Evolutionary conservation across 106 monocot genomes (phyloP).

Genomic region (Agapanthus africanus): DNA sequence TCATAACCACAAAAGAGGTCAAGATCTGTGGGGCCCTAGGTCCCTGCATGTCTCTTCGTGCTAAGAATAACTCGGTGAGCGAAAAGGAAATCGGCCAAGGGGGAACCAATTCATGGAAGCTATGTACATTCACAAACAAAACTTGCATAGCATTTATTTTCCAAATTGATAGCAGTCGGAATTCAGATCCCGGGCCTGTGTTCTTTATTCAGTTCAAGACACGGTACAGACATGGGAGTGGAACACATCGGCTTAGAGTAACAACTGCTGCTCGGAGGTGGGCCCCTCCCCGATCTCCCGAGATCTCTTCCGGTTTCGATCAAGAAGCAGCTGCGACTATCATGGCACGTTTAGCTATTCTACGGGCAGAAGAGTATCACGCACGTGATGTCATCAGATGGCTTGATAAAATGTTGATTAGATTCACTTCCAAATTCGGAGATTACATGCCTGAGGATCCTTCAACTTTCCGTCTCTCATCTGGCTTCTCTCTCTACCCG

Average conservation of each 20-base stretch:
- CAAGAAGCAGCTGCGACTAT: slow-evolving; percentile 90
- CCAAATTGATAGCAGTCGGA: slow-evolving; percentile 29
- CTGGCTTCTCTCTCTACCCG: slow-evolving; percentile 76
- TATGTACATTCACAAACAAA: slow-evolving; percentile 49
- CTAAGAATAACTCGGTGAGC: slow-evolving; percentile 52
- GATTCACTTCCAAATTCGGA: slow-evolving; percentile 83
- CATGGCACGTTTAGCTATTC: slow-evolving; percentile 75
- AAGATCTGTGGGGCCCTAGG: slow-evolving; percentile 87
- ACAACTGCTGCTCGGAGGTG: slow-evolving; percentile 89
- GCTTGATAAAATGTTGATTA: slow-evolving; percentile 88
- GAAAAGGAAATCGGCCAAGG: slow-evolving; percentile 75
- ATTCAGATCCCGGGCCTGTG: slow-evolving; percentile 47
- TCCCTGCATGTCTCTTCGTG: slow-evolving; percentile 63
- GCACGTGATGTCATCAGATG: slow-evolving; percentile 80
- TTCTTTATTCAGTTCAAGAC: slow-evolving; percentile 92
- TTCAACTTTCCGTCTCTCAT: slow-evolving; percentile 66
- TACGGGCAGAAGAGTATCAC: slow-evolving; percentile 57
- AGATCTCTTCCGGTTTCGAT: slow-evolving; percentile 77
- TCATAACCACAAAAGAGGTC: slow-evolving; percentile 73
- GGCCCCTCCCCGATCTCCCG: slow-evolving; percentile 36
- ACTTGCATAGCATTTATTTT: slow-evolving; percentile 82
- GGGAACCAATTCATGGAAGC: slow-evolving; percentile 65
- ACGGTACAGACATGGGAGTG: slow-evolving; percentile 56
- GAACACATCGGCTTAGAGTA: slow-evolving; percentile 62
- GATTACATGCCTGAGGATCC: slow-evolving; percentile 84